Evolutionary conservation across 805 yeast species (phyloP), one percentile per base, ranked within the genome.

Genomic region (Kazachstania kunashirensis): DNA sequence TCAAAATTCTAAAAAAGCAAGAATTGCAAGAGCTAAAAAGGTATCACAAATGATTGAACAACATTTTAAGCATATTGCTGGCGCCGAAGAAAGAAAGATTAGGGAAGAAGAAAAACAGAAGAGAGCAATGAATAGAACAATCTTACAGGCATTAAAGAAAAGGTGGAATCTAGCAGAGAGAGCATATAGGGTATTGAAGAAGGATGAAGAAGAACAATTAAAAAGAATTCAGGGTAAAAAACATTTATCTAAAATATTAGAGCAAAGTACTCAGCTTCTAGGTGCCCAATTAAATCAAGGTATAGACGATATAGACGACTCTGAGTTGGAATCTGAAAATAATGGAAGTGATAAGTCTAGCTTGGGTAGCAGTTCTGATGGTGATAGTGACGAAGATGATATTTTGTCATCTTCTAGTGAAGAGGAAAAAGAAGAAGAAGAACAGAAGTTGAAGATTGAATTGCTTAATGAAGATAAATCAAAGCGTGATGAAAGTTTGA

Each of bases 151-250:
- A 30, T 96, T 92, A 9, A 80, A 80, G 59, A 85, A 79, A 55
- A 77, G 92, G 51, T 92, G 99, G 99, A 64, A 70, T 16, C 68
- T 86, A 33, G 98, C 96, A 2, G 84, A 79, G 43, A 85, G 83
- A 55, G 94, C 84, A 1, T 79, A 73, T 52, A 69, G 67, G 33
- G 81, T 77, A 12, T 65, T 83, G 41, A 92, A 83, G 52, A 78
- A 79, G 32, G 75, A 79, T 42, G 84, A 82, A 46, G 79, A 72
- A 41, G 95, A 84, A 47, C 88, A 83, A 45, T 70, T 80, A 48
- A 80, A 85, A 53, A 74, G 83, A 37, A 72, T 74, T 8, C 77
- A 80, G 50, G 95, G 96, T 26, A 82, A 86, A 53, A 83, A 84
- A 49, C 95, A 88, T 54, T 66, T 89, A 39, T 77, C 84, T 39